Base-by-base conservation (phyloP, 2,329 filamentous ascomycete genomes). In the Macrophomina tecta region DNA sequence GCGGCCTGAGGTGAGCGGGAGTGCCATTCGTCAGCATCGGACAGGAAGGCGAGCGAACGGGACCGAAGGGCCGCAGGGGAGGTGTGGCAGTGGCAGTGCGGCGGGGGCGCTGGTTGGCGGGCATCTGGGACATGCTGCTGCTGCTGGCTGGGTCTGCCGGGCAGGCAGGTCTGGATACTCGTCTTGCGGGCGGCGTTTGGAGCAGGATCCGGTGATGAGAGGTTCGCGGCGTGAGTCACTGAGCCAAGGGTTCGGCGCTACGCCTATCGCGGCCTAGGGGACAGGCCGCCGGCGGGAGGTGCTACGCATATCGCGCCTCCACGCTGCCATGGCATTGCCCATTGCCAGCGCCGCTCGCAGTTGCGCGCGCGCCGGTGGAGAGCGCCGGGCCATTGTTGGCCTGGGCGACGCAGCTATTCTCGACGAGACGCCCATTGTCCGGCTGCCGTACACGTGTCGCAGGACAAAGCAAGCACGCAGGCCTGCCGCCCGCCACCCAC, bases 1-100 rank as follows among this genome's bases (percentile, higher is more conserved):
- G 58, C 58, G 58, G 62, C 63, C 63, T 65, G 63, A 65, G 63
- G 63, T 65, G 63, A 65, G 63, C 63, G 46, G 40, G 40, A 16
- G 40, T 30, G 42, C 58, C 11, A 62, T 62, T 62, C 58, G 58
- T 62, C 58, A 62, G 58, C 58, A 62, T 49, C 45, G 46, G 28
- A 62, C 58, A 62, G 58, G 58, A 62, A 51, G 64, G 53, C 55
- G 64, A 32, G 53, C 53, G 64, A 58, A 52, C 42, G 32, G 53
- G 53, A 42, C 18, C 40, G 64, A 65, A 65, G 52, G 38, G 52
- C 49, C 64, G 64, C 23, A 23, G 23, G 23, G 23, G 34, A 56
- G 53, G 53, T 66, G 64, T 66, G 64, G 64, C 64, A 46, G 64
- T 58, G 63, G 63, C 51, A 34, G 38, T 36, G 28, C 7, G 30